Evolutionary conservation across 75 land plant genomes (phyloP), one percentile per base, ranked within the genome.

Genomic region (Sequoiadendron giganteum): DNA sequence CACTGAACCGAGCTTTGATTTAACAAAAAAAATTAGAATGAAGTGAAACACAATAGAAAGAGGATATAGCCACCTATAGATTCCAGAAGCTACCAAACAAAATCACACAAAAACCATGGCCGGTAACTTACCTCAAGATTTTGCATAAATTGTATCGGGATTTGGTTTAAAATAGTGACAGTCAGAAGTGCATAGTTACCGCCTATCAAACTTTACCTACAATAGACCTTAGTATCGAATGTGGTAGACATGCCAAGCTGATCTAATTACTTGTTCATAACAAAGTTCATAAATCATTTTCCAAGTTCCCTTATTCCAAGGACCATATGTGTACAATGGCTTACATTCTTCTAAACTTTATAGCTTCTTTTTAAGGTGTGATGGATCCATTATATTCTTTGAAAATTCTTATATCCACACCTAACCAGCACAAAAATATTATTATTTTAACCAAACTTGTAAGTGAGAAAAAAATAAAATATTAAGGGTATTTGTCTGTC

Each of bases 181-280:
- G 95, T 90, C 84, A 97, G 92, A 28, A 97, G 94, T 28, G 90
- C 98, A 89, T 97, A 96, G 87, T 97, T 95, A 81, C 99, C 99
- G 42, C 99, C 99, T 32, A 97, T 89, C 79, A 97, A 84, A 52
- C 92, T 83, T 86, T 97, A 97, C 84, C 97, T 87, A 86, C 93
- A 97, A 88, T 80, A 97, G 40, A 88, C 93, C 87, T 92, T 93
- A 85, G 90, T 94, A 79, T 93, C 89, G 85, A 87, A 96, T 38
- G 89, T 85, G 14, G 98, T 86, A 32, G 96, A 75, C 98, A 94
- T 93, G 34, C 96, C 99, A 32, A 97, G 90, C 86, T 97, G 93
- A 92, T 97, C 99, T 87, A 97, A 87, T 80, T 94, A 97, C 98
- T 96, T 96, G 90, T 47, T 45, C 86, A 61, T 10, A 32, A n/a